Percentiles rank a stretch among this genome's conserved stretches.
Evolutionary conservation across 805 yeast genomes (phyloP).

Genomic region (Monosporozyma servazzii): DNA sequence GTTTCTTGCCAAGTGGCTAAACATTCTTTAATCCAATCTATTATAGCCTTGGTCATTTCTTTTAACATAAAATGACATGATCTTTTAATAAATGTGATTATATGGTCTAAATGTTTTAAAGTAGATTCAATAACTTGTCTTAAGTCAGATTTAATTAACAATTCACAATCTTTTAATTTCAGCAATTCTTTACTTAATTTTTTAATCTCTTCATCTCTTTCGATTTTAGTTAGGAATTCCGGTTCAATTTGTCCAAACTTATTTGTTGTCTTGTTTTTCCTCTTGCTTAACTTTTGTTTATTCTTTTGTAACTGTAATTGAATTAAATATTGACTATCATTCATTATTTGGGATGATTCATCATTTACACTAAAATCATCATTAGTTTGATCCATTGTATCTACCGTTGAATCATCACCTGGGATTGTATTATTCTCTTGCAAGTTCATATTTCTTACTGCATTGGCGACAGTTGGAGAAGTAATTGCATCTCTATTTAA

Average conservation of each 20-base stretch:
- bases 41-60: conserved; percentile 27
- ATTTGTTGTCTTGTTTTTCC: conserved; percentile 4
- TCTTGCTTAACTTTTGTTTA: conserved; percentile 4
- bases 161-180: conserved; percentile 34
- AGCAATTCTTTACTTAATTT: conserved; percentile 30
- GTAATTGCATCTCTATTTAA: conserved; percentile 28
- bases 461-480: neutral
- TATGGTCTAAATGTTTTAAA: conserved; percentile 21
- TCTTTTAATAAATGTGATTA: conserved; percentile 21
- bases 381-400: neutral
- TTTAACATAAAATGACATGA: conserved; percentile 26
- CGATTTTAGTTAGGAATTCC: conserved; percentile 27
- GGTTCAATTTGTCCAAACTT: conserved; percentile 21
- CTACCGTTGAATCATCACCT: neutral
- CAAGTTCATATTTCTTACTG: conserved; percentile 7
- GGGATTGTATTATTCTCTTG: neutral
- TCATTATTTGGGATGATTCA: neutral
- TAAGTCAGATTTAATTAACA: conserved; percentile 31
- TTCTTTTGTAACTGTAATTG: conserved; percentile 12
- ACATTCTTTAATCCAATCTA: conserved; percentile 33
- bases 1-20: conserved; percentile 35
- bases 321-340: conserved; percentile 2
- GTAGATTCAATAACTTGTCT: conserved; percentile 30
- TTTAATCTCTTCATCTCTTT: conserved; percentile 32
- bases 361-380: conserved; percentile 6